Percentiles rank a stretch among this genome's conserved stretches.
Conservation (phyloP, 257 asterid species). For the Catharanthus roseus region DNA sequence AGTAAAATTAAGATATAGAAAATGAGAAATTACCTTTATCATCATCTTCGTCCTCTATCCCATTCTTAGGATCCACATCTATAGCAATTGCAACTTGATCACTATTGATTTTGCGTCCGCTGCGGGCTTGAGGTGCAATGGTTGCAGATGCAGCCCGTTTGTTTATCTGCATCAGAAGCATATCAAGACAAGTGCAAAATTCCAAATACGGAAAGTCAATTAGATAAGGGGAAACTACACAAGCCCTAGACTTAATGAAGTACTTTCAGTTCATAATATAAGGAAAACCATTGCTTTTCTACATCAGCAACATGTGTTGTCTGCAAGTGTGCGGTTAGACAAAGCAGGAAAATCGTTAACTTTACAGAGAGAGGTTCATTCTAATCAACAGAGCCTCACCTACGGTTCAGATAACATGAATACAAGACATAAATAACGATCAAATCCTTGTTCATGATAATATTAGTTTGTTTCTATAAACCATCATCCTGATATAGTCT, state of each 20-base stretch:
- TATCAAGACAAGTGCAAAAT: conserved; percentile 19
- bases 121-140: conserved; percentile 77
- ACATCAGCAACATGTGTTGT: background rate
- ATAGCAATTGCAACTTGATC: conserved; percentile 92
- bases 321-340: background rate
- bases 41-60: conserved; percentile 76
- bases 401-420: background rate
- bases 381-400: background rate
- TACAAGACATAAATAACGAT: background rate
- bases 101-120: conserved; percentile 76
- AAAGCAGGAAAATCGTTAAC: background rate
- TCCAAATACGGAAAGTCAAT: conserved; percentile 10
- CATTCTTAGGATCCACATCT: conserved; percentile 57
- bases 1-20: too few relatives aligned
- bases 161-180: conserved; percentile 50
- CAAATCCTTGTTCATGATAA: background rate
- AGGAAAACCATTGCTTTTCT: background rate
- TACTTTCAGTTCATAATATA: background rate
- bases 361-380: background rate
- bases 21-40: conserved; percentile 62
- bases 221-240: background rate
- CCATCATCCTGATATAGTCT: background rate
- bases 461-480: background rate
- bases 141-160: conserved; percentile 60
- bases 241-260: background rate